phyloP scores from a whole-genome alignment of 2,329 filamentous ascomycete genomes.

The Aspergillus brasiliensis region DNA sequence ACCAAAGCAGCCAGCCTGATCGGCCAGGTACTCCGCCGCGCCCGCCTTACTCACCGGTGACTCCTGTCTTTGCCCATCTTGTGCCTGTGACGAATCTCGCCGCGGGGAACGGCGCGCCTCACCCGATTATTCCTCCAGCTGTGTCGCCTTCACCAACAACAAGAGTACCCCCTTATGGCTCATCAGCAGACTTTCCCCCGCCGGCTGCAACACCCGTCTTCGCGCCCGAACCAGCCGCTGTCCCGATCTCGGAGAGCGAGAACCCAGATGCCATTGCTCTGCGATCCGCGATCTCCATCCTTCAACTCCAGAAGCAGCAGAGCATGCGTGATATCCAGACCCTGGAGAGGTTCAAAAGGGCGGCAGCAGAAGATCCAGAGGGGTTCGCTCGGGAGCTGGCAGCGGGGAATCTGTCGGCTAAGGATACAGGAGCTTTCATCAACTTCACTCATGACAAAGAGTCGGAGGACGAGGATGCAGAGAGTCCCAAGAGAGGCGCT shows the following conservation, averaged over 20 bases:
- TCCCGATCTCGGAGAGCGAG: constrained; percentile 50
- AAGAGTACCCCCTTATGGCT: constrained; percentile 10
- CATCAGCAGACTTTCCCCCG: constrained; percentile 17
- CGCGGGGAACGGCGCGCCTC: constrained; percentile 25
- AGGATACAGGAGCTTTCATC: constrained; percentile 36
- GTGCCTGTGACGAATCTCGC: constrained; percentile 26
- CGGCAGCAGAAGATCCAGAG: constrained; percentile 70
- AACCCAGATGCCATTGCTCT: constrained; percentile 89
- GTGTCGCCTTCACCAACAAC: constrained; percentile 33
- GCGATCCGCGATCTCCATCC: constrained; percentile 78
- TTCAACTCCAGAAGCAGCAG: constrained; percentile 82
- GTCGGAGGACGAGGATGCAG: constrained; percentile 37
- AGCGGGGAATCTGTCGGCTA: constrained; percentile 59
- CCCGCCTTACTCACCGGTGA: constrained; percentile 52
- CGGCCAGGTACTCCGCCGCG: constrained; percentile 44
- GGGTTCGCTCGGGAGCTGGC: constrained; percentile 70
- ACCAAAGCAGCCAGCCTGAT: constrained; percentile 18
- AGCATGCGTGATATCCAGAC: constrained; percentile 73
- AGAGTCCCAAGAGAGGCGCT: constrained; percentile 24
- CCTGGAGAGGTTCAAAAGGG: constrained; percentile 69
- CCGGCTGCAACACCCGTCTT: constrained; percentile 29
- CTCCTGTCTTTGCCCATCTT: constrained; percentile 45
- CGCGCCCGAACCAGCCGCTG: constrained; percentile 40
- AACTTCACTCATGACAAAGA: constrained; percentile 40
- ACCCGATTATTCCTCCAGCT: constrained; percentile 35